phyloP scores from a whole-genome alignment of 2,329 filamentous ascomycete genomes.

The Trichophaea hybrida region DNA sequence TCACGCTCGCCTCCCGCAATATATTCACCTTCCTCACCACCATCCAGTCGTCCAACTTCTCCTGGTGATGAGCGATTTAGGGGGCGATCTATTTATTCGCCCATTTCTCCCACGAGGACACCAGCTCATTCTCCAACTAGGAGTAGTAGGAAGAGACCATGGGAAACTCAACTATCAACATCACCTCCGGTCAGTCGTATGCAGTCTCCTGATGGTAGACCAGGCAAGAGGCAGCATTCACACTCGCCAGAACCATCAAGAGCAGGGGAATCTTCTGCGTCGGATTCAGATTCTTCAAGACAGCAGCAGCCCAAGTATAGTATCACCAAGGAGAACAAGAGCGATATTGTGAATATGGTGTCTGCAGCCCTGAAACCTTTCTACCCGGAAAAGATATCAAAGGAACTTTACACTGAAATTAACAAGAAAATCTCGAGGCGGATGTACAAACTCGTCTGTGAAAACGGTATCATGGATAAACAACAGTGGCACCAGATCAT shows the following conservation, averaged over 20 bases:
- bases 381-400: conserved; percentile 63
- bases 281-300: conserved; percentile 34
- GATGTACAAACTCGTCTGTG: conserved; percentile 45
- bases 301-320: conserved; percentile 43
- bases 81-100: conserved; percentile 4
- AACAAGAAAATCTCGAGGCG: conserved; percentile 79
- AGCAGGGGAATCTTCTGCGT: not conserved
- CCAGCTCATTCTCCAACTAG: conserved; percentile 14
- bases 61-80: not conserved
- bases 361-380: conserved; percentile 66
- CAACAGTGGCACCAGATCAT: conserved; percentile 9
- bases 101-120: conserved; percentile 11
- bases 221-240: not conserved
- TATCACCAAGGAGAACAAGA: conserved; percentile 70
- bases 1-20: not conserved
- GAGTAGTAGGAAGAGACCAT: conserved; percentile 6
- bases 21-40: conserved; percentile 1
- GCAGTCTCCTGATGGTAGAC: conserved; percentile 4
- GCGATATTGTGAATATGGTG: conserved; percentile 78
- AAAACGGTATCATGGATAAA: conserved; percentile 16
- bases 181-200: conserved; percentile 8
- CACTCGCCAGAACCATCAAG: not conserved
- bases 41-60: conserved; percentile 13
- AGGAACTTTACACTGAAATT: conserved; percentile 83
- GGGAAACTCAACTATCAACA: conserved; percentile 3